Evolutionary conservation across 805 yeast species (phyloP), one percentile per base, ranked within the genome.

Genomic region (Candida easanensis): DNA sequence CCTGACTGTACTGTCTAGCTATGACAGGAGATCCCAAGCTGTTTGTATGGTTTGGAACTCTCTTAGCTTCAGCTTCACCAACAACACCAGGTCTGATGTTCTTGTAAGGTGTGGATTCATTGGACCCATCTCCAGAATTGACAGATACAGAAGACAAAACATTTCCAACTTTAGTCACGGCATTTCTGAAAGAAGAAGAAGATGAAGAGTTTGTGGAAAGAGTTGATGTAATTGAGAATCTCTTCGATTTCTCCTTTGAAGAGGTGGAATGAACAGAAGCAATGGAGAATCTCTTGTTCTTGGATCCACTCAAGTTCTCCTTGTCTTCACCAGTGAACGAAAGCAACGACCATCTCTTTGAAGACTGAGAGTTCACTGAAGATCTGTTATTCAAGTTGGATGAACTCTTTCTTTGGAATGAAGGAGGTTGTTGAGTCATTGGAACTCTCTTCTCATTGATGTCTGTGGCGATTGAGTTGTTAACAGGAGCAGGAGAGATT

Each of bases 311-410:
- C 17, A 44, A 31, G 28, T 45, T 52, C 20, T 53, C 57, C 37
- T 53, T 53, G 25, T 56, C 57, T 4, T 47, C 53, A 11, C 46
- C 48, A 18, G 43, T 50, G 32, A 58, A 56, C 3, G 60, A 54
- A n/a, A 58, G 21, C 16, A 58, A 22, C 3, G 62, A 58, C 61
- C 61, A 58, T 55, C 62, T 56, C 36, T 58, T 58, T 3, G 61
- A 56, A 30, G 46, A 38, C 33, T 50, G 52, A 5, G 56, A 52
- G 31, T 39, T 48, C 15, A 52, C 1, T 2, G 60, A 56, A 0
- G 53, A 43, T 50, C 61, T 48, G 23, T 50, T 57, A 37, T 54
- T 53, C 17, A 53, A 27, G n/a, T 49, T 55, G 4, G 57, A 51
- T 13, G 62, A 57, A 17, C 46, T 51, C 23, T 46, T 48, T 49